Percentiles rank a stretch among this genome's conserved stretches.
Conservation (phyloP, 257 asterid genomes). For the Ilex aquifolium region DNA sequence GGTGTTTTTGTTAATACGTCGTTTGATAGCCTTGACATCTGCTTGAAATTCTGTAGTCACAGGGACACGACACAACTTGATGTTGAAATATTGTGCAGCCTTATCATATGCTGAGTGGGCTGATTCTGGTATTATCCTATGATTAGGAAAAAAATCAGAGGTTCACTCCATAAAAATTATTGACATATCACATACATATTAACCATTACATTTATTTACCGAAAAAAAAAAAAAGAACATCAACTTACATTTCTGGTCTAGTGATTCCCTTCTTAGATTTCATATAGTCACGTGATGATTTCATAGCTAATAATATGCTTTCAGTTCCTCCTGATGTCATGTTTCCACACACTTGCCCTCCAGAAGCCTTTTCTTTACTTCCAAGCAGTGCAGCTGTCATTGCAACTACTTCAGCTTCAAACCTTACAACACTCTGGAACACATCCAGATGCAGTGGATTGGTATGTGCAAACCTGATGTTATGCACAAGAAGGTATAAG, state of each 20-base stretch:
- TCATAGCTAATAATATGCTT: conserved; percentile 87
- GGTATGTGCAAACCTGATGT: conserved; percentile 88
- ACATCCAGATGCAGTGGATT: conserved; percentile 94
- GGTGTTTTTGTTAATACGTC: conserved; percentile 68
- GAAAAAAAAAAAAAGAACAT: conserved; percentile 3
- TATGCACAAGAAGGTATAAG: conserved; percentile 5
- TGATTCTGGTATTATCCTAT: conserved; percentile 93
- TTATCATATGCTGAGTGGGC: conserved; percentile 99
- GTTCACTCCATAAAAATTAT: conserved; percentile 1
- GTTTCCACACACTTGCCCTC: conserved; percentile 91
- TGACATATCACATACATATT: background rate
- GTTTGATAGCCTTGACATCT: conserved; percentile 69
- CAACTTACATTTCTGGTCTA: conserved; percentile 83
- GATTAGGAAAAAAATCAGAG: conserved; percentile 25
- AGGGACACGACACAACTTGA: conserved; percentile 91
- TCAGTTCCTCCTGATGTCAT: conserved; percentile 99
- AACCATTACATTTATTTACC: background rate
- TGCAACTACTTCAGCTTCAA: conserved; percentile 89
- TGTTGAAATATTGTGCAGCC: conserved; percentile 94
- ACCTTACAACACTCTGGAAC: conserved; percentile 84
- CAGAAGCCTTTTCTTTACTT: conserved; percentile 70
- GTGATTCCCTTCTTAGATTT: conserved; percentile 73
- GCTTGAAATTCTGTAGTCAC: conserved; percentile 81
- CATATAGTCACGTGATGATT: conserved; percentile 93
- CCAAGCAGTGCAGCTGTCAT: conserved; percentile 97